These are phyloP conservation scores for Pisolithus sp. DNA, from an alignment of 768 basidiomycete species.

Conservation along the genomic window DNA sequence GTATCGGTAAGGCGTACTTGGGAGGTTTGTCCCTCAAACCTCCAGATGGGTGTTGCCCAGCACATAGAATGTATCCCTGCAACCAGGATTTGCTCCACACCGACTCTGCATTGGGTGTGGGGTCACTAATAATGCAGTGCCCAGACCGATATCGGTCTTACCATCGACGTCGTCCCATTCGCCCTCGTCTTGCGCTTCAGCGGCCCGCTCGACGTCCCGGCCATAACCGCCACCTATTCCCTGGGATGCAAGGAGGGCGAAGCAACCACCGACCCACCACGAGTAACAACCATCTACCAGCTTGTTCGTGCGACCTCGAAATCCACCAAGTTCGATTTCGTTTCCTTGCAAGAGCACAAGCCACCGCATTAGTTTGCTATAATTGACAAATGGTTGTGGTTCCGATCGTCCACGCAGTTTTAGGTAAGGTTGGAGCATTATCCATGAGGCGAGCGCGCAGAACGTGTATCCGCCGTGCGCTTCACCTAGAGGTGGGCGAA, in stretches of 20 bases:
- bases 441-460: slow-evolving; percentile 83
- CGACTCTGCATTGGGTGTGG: slow-evolving; percentile 36
- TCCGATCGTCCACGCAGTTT: slow-evolving; percentile 10
- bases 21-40: slow-evolving; percentile 94
- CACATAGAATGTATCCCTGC: slow-evolving; percentile 82
- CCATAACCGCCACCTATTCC: slow-evolving; percentile 33
- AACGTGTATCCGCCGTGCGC: slow-evolving; percentile 98
- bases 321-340: slow-evolving; percentile 83
- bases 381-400: slow-evolving; percentile 44
- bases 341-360: slow-evolving; percentile 78
- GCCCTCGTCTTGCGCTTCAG: slow-evolving; percentile 24
- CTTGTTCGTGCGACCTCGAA: slow-evolving; percentile 91
- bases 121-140: not conserved
- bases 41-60: slow-evolving; percentile 79
- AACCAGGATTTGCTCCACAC: slow-evolving; percentile 61
- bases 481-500: slow-evolving; percentile 81
- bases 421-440: slow-evolving; percentile 61
- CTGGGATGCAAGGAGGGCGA: slow-evolving; percentile 66
- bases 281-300: slow-evolving; percentile 99
- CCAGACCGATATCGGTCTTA: slow-evolving; percentile 20
- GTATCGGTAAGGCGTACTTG: slow-evolving; percentile 49
- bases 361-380: slow-evolving; percentile 67
- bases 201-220: slow-evolving; percentile 15
- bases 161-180: slow-evolving; percentile 74
- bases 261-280: slow-evolving; percentile 98